These are phyloP conservation scores for Penicillium verhagenii DNA, from an alignment of 495 filamentous ascomycete genomes.

Conservation along the genomic window DNA sequence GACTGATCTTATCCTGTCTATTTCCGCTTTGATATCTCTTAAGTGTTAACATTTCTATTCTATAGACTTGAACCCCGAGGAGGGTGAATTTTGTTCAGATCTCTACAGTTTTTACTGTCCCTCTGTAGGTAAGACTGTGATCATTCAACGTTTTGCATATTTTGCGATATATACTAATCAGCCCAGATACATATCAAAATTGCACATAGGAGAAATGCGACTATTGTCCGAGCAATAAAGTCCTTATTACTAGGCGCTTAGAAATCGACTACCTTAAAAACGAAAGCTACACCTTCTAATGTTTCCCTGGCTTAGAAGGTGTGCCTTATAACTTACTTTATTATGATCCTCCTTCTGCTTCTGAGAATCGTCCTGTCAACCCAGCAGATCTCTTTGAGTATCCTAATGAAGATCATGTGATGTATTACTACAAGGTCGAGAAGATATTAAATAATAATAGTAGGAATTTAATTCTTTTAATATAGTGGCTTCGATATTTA, in stretches of 20 bases:
- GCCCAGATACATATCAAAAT: background rate
- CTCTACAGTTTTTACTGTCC: background rate
- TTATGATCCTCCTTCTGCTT: background rate
- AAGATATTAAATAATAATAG: background rate
- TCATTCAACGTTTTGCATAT: too few species aligned
- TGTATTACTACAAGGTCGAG: slow-evolving; percentile 1
- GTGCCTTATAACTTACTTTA: background rate
- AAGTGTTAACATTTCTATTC: too few species aligned
- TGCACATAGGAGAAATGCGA: background rate
- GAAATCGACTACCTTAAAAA: too few species aligned
- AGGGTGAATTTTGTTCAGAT: background rate
- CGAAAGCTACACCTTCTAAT: too few species aligned
- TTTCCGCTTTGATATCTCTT: too few species aligned
- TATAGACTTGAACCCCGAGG: too few species aligned
- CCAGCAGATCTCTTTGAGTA: slow-evolving; percentile 4
- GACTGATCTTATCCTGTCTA: too few species aligned
- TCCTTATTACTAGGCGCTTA: background rate
- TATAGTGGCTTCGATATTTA: too few species aligned
- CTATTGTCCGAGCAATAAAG: background rate
- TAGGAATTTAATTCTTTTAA: too few species aligned
- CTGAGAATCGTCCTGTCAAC: background rate
- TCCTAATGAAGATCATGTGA: slow-evolving; percentile 4
- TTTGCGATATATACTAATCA: too few species aligned
- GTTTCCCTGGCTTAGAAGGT: too few species aligned
- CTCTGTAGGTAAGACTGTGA: background rate